Conservation (phyloP, 148 eudicot species). For the Vaccinium darrowii region DNA sequence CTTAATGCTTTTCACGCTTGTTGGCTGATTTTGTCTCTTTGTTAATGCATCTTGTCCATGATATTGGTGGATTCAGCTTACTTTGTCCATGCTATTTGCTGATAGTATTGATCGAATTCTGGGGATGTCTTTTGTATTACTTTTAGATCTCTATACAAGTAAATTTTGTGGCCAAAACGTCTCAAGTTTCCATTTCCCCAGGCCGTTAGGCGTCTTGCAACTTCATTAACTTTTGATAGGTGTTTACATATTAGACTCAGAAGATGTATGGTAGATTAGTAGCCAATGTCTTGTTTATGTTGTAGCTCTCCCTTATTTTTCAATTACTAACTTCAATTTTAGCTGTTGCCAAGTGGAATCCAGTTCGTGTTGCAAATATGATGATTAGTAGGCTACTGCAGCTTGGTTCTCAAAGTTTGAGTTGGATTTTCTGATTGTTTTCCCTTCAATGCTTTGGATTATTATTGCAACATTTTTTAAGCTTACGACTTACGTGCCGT, state of each 20-base stretch:
- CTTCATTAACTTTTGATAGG: background rate
- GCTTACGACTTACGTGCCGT: background rate
- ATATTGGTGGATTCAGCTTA: background rate
- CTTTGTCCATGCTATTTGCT: background rate
- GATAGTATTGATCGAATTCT: background rate
- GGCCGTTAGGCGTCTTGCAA: background rate
- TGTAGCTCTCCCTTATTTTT: background rate
- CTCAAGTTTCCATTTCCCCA: background rate
- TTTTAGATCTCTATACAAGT: background rate
- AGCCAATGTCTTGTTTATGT: too few species aligned
- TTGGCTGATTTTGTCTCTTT: background rate
- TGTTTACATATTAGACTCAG: background rate
- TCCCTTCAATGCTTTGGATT: background rate
- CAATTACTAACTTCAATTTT: background rate
- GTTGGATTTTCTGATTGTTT: background rate
- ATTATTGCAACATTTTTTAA: background rate
- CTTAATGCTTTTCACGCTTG: background rate
- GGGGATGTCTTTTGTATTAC: background rate
- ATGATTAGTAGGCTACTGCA: background rate
- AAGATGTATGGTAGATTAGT: background rate
- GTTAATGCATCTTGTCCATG: background rate
- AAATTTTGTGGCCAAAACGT: background rate
- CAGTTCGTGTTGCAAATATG: background rate
- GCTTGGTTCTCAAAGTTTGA: background rate
- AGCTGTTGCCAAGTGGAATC: background rate